Evolutionary conservation across 2,329 filamentous ascomycete genomes (phyloP).

Genomic region (Colletotrichum orbiculare): DNA sequence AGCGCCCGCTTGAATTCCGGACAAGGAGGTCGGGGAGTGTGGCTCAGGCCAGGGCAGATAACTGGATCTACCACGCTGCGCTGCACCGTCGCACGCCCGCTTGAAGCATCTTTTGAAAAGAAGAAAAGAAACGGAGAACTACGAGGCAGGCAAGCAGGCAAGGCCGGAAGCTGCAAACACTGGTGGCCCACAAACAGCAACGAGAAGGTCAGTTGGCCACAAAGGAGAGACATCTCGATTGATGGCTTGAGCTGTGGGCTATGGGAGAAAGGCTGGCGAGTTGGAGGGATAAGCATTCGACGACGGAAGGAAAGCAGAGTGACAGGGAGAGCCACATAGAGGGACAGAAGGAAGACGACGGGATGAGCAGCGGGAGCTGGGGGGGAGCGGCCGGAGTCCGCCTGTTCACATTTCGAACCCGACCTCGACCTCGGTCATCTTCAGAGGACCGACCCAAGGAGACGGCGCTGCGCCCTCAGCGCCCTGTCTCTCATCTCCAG

Average conservation of each 20-base stretch:
- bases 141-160: neutral
- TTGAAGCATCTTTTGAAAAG: neutral
- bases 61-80: neutral
- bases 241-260: constrained; percentile 11
- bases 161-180: constrained; percentile 22
- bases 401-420: too few relatives aligned
- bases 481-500: constrained; percentile 28
- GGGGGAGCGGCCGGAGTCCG: too few relatives aligned
- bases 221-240: constrained; percentile 32
- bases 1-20: constrained; percentile 24
- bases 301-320: neutral
- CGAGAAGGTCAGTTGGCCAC: constrained; percentile 34
- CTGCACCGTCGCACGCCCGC: neutral
- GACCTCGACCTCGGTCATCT: too few relatives aligned
- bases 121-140: constrained; percentile 1
- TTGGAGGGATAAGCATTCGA: neutral
- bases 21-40: constrained; percentile 18
- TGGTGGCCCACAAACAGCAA: constrained; percentile 22
- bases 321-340: neutral
- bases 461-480: constrained; percentile 22
- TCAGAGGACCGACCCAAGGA: neutral
- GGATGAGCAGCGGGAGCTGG: too few relatives aligned
- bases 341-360: neutral
- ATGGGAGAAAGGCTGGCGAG: neutral
- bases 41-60: neutral